Evolutionary conservation across 441 rosid species (phyloP).

Genomic region (Manihot esculenta): DNA sequence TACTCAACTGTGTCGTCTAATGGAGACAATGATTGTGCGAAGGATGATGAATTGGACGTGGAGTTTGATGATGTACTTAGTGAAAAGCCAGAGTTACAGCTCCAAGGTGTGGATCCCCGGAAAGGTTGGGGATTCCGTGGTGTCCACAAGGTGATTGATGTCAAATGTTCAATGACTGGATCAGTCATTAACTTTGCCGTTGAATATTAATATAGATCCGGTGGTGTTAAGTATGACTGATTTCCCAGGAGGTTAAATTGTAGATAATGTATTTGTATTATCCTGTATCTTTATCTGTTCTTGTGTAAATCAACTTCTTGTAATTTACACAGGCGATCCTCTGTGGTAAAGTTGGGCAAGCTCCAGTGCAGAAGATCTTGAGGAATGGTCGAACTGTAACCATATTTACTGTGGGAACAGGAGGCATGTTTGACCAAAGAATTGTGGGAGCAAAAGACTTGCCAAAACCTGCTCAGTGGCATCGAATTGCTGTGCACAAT

Average conservation of each 20-base stretch:
- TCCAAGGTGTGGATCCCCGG: slow-evolving; percentile 83
- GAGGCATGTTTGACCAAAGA: slow-evolving; percentile 93
- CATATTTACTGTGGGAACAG: slow-evolving; percentile 89
- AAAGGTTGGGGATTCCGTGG: slow-evolving; percentile 94
- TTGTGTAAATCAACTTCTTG: slow-evolving; percentile 5
- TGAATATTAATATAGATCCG: not conserved
- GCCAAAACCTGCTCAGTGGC: slow-evolving; percentile 96
- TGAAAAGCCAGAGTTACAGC: slow-evolving; percentile 50
- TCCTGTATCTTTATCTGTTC: not conserved
- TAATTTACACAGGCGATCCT: slow-evolving; percentile 62
- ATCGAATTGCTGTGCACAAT: slow-evolving; percentile 90
- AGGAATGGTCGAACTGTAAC: slow-evolving; percentile 85
- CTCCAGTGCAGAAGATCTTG: slow-evolving; percentile 88
- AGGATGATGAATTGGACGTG: slow-evolving; percentile 32
- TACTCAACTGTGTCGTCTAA: slow-evolving; percentile 45
- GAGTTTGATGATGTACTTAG: slow-evolving; percentile 42
- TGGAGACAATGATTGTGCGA: slow-evolving; percentile 27
- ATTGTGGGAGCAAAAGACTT: slow-evolving; percentile 41
- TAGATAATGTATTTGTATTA: not conserved
- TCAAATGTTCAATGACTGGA: not conserved
- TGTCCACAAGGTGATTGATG: slow-evolving; percentile 68
- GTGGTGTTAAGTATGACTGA: not conserved
- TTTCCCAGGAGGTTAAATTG: not conserved
- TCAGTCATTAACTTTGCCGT: not conserved
- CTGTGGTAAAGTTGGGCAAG: slow-evolving; percentile 88